Conservation (phyloP, 2,329 filamentous ascomycete species). For the Canariomyces notabilis region DNA sequence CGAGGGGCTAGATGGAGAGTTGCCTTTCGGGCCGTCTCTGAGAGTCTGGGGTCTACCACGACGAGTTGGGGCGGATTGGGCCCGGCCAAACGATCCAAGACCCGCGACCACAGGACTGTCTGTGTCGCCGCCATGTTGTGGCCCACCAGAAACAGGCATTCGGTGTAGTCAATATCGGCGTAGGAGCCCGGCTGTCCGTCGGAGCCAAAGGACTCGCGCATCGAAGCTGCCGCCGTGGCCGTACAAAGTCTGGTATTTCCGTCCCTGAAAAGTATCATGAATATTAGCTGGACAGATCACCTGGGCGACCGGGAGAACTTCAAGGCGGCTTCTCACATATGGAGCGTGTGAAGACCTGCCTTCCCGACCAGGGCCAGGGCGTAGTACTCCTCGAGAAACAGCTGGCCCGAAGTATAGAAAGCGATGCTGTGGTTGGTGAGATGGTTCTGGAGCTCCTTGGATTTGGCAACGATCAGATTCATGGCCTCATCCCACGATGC, state of each 20-base stretch:
- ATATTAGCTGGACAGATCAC: too few species aligned
- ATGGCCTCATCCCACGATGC: constrained; percentile 36
- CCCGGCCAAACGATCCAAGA: constrained; percentile 33
- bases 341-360: constrained; percentile 33
- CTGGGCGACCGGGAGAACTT: neutral
- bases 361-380: constrained; percentile 36
- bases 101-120: constrained; percentile 34
- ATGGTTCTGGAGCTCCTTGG: constrained; percentile 28
- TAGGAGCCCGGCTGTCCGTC: constrained; percentile 36
- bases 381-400: constrained; percentile 37
- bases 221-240: constrained; percentile 34
- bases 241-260: constrained; percentile 37
- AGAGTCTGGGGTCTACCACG: constrained; percentile 33
- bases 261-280: constrained; percentile 27
- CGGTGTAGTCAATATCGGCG: constrained; percentile 33
- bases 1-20: constrained; percentile 33
- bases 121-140: constrained; percentile 35
- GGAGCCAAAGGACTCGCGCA: constrained; percentile 35
- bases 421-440: constrained; percentile 35
- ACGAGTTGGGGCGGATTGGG: constrained; percentile 32
- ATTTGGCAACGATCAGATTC: constrained; percentile 30
- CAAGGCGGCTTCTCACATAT: constrained; percentile 29
- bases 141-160: constrained; percentile 34
- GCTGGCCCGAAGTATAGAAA: constrained; percentile 35
- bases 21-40: constrained; percentile 31